Conservation (phyloP, 2,329 filamentous ascomycete genomes). For the Cadophora sp. region DNA sequence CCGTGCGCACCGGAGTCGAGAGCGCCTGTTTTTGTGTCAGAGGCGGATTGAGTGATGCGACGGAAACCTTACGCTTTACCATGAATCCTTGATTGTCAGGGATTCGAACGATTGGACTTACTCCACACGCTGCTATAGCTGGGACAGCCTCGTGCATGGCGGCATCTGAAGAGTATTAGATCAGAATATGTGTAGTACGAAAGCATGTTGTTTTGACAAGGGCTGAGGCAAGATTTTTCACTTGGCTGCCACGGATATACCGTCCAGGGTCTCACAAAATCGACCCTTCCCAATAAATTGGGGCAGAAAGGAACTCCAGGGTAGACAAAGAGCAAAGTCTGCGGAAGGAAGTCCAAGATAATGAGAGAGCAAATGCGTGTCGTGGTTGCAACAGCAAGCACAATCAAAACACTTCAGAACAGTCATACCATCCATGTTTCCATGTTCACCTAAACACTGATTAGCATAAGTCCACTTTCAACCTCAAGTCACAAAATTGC, state of each 20-base stretch:
- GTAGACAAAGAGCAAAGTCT: no score
- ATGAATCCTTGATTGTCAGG: conserved; percentile 63
- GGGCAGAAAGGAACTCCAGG: no score
- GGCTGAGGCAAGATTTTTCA: background rate
- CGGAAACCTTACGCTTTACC: conserved; percentile 56
- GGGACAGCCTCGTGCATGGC: conserved; percentile 65
- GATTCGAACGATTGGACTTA: conserved; percentile 62
- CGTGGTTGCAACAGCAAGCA: background rate
- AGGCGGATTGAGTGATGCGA: conserved; percentile 28
- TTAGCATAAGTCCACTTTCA: background rate
- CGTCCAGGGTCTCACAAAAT: no score
- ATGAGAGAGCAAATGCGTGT: no score
- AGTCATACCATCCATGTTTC: conserved; percentile 57
- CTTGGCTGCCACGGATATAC: background rate
- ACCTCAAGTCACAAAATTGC: background rate
- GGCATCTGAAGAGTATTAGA: conserved; percentile 47
- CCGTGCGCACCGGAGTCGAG: conserved; percentile 64
- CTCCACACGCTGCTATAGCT: conserved; percentile 60
- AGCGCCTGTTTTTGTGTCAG: conserved; percentile 50
- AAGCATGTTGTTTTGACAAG: background rate
- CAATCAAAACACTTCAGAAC: background rate
- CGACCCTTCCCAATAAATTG: no score
- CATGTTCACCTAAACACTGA: conserved; percentile 50
- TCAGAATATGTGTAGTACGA: background rate
- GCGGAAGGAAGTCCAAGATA: no score